A percentile compares a stretch with the other conserved stretches of the same genome.
phyloP scores from a whole-genome alignment of 345 rosid species.

The Boechera retrofracta region DNA sequence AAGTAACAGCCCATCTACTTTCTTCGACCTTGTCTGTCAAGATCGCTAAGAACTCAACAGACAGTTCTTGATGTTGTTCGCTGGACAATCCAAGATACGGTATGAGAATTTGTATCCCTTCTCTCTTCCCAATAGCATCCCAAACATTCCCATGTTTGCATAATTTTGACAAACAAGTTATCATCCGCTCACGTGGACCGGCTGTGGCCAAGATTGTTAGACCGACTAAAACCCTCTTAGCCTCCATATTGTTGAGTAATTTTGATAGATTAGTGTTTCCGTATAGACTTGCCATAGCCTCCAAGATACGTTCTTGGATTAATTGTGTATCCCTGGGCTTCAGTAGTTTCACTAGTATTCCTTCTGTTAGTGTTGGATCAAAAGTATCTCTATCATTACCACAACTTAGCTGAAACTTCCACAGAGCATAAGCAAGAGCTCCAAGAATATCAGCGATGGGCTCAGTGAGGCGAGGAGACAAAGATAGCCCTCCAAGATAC shows the following conservation, averaged over 20 bases:
- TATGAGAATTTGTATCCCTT: constrained; percentile 81
- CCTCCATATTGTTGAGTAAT: constrained; percentile 64
- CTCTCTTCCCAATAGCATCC: constrained; percentile 85
- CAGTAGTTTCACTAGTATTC: constrained; percentile 58
- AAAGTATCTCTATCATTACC: constrained; percentile 53
- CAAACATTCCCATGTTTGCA: constrained; percentile 65
- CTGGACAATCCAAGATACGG: constrained; percentile 84
- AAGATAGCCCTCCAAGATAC: constrained; percentile 70
- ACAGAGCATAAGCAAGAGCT: constrained; percentile 82
- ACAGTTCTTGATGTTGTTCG: constrained; percentile 79
- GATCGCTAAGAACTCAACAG: constrained; percentile 73
- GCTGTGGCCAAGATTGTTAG: constrained; percentile 67
- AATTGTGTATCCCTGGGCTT: constrained; percentile 72
- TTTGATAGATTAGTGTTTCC: constrained; percentile 61
- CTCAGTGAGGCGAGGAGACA: constrained; percentile 71
- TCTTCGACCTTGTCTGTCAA: constrained; percentile 82
- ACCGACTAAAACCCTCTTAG: constrained; percentile 73
- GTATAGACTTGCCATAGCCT: constrained; percentile 88
- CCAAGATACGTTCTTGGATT: constrained; percentile 82
- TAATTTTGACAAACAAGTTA: constrained; percentile 62
- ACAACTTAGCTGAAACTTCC: constrained; percentile 60
- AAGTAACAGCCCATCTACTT: constrained; percentile 95
- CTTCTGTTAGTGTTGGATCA: constrained; percentile 65
- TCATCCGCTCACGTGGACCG: constrained; percentile 64
- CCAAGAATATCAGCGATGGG: constrained; percentile 84